Evolutionary conservation across 2,329 filamentous ascomycete genomes (phyloP), one percentile per base, ranked within the genome.

Genomic region (Juglanconis oblonga): DNA sequence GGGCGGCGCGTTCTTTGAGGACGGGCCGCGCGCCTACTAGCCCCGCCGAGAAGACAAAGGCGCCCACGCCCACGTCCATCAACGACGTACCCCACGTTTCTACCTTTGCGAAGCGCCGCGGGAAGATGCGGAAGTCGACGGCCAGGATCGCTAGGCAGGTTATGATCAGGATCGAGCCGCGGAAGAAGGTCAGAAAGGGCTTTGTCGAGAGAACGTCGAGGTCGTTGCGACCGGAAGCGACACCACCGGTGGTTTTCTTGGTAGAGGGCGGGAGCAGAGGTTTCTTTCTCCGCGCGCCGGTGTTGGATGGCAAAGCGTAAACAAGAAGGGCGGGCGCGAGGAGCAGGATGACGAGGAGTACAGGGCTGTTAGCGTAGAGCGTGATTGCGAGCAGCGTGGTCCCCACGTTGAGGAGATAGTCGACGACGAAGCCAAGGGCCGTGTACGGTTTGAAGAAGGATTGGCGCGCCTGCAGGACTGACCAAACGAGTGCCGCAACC

Each of bases 21-120:
- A 92, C 81, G 1, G 91, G 87, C 17, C 94, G 84, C 13, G 93
- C 92, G 42, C 91, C 92, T n/a, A 98, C 92, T 38, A 97, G 79
- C 29, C 95, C 95, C 14, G 90, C 90, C 2, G 92, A 92, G 75
- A 97, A 99, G 68, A 99, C 95, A 76, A 99, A 99, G 11, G 93
- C 97, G 33, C 95, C 95, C 52, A 99, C 95, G 52, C 95, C 95
- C 69, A 98, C 81, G 72, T 99, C 95, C 95, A 99, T 99, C 63
- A 99, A 78, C n/a, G 94, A 98, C 1, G 94, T 97, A 57, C 95
- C 95, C 92, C 95, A 99, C n/a, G 91, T 97, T 76, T 99, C 95
- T 2, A 96, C 95, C 78, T 99, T 99, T 59, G 92, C 95, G 72
- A 98, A 98, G 36, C 95, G 88, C 33, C 95, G 86, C 2, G 95